Percentiles rank a stretch among this genome's conserved stretches.
Conservation (phyloP, 2,329 filamentous ascomycete genomes). For the Pseudogymnoascus sp. region DNA sequence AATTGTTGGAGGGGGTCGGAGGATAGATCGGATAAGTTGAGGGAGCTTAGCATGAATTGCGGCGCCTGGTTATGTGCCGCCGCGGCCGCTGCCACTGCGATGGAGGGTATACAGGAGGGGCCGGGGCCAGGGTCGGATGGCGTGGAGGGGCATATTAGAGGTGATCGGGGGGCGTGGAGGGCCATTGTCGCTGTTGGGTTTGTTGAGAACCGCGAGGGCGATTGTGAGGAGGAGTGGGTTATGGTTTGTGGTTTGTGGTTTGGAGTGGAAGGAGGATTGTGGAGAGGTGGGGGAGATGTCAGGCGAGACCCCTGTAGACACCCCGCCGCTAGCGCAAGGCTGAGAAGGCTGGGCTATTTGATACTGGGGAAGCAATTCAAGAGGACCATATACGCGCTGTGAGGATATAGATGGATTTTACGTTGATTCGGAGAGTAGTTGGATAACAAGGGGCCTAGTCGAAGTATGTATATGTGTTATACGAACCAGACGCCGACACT, state of each 20-base stretch:
- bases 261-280: neutral
- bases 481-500: too few species aligned
- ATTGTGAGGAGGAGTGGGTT: neutral
- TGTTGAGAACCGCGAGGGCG: neutral
- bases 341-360: neutral
- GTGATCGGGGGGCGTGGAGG: neutral
- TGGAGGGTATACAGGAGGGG: neutral
- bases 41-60: slow-evolving; percentile 64
- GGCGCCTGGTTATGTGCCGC: slow-evolving; percentile 56
- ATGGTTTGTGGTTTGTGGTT: neutral
- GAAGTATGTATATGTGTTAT: too few species aligned
- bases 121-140: neutral
- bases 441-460: too few species aligned
- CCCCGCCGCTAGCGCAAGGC: neutral
- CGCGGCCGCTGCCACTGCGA: slow-evolving; percentile 51
- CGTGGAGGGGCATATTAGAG: neutral
- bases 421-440: too few species aligned
- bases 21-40: slow-evolving; percentile 55
- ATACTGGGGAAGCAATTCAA: too few species aligned
- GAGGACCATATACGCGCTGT: too few species aligned
- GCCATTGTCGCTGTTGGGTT: neutral
- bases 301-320: neutral
- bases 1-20: slow-evolving; percentile 74
- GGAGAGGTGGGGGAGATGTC: neutral
- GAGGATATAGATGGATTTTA: too few species aligned